phyloP scores from a whole-genome alignment of 2,329 filamentous ascomycete species.

The Cladophialophora carrionii region DNA sequence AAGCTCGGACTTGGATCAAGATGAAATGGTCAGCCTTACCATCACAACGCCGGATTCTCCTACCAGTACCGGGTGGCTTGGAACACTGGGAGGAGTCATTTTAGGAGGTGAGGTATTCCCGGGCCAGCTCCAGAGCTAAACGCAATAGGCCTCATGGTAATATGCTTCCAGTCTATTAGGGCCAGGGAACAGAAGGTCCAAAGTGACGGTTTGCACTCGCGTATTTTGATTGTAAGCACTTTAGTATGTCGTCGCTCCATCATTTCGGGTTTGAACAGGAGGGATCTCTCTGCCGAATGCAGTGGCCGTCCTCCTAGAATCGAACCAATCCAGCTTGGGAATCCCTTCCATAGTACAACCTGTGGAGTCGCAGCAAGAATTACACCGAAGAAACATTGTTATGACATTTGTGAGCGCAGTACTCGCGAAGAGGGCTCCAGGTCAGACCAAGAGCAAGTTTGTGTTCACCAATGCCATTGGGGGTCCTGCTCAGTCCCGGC shows the following conservation, averaged over 20 bases:
- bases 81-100: neutral
- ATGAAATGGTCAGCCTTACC: slow-evolving; percentile 2
- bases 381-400: slow-evolving; percentile 11
- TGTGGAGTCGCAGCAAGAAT: slow-evolving; percentile 11
- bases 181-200: slow-evolving; percentile 7
- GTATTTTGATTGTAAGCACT: slow-evolving; percentile 4
- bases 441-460: slow-evolving; percentile 1
- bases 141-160: neutral
- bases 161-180: neutral
- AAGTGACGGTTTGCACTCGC: slow-evolving; percentile 1
- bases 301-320: slow-evolving; percentile 2
- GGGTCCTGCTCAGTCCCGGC: slow-evolving; percentile 4
- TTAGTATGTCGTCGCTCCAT: slow-evolving; percentile 16
- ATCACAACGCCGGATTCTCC: neutral
- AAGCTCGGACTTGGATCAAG: neutral
- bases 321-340: slow-evolving; percentile 17
- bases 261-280: slow-evolving; percentile 13
- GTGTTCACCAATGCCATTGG: slow-evolving; percentile 7
- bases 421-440: neutral
- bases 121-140: neutral
- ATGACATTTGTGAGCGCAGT: slow-evolving; percentile 4
- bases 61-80: neutral
- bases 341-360: slow-evolving; percentile 22
- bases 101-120: neutral
- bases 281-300: neutral